Percentiles rank a stretch among this genome's conserved stretches.
Conservation (phyloP, 805 yeast genomes). For the Aciculoconidium aculeatum region DNA sequence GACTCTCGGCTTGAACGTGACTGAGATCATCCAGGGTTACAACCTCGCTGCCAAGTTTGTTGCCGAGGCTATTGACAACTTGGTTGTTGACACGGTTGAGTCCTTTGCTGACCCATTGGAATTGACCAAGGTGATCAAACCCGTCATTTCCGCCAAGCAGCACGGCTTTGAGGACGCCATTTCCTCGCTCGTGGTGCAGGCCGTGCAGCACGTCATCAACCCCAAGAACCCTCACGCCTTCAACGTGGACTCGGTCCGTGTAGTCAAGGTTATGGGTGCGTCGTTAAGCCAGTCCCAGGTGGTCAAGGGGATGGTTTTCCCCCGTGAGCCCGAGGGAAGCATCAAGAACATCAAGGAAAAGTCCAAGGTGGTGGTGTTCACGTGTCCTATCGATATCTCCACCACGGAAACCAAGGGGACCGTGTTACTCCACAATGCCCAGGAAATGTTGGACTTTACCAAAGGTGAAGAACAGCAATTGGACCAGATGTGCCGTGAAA, state of each 20-base stretch:
- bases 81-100: slow-evolving; percentile 58
- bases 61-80: slow-evolving; percentile 56
- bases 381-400: slow-evolving; percentile 91
- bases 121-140: slow-evolving; percentile 67
- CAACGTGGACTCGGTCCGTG: slow-evolving; percentile 91
- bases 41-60: slow-evolving; percentile 80
- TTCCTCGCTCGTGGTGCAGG: slow-evolving; percentile 75
- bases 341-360: slow-evolving; percentile 54
- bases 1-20: slow-evolving; percentile 79
- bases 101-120: slow-evolving; percentile 50
- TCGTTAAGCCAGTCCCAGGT: slow-evolving; percentile 69
- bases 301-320: slow-evolving; percentile 96
- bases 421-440: slow-evolving; percentile 88
- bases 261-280: slow-evolving; percentile 95
- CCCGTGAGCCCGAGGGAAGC: slow-evolving; percentile 93
- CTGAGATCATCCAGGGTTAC: slow-evolving; percentile 91
- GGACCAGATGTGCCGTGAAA: slow-evolving; percentile 77
- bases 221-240: slow-evolving; percentile 57
- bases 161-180: slow-evolving; percentile 80
- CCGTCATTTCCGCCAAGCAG: slow-evolving; percentile 91
- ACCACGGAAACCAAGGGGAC: slow-evolving; percentile 99
- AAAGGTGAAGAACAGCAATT: slow-evolving; percentile 95
- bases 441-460: slow-evolving; percentile 93
- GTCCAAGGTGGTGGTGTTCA: slow-evolving; percentile 86
- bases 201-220: slow-evolving; percentile 71